Conservation (phyloP, 441 rosid species). For the Omphalea diandra region DNA sequence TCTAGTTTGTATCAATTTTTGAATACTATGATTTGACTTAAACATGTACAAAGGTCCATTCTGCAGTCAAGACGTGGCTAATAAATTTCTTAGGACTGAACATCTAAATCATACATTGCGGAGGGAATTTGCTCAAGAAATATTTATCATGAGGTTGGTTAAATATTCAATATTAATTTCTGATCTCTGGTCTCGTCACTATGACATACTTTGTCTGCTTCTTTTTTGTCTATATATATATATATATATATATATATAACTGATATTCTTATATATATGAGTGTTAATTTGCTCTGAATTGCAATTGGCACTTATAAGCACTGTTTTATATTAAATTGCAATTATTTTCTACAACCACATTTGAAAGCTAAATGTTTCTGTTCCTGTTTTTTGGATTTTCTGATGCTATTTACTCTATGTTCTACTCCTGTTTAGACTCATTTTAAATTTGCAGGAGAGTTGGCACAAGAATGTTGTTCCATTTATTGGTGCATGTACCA, state of each 20-base stretch:
- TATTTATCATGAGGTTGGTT: constrained; percentile 66
- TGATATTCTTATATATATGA: neutral
- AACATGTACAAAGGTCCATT: constrained; percentile 65
- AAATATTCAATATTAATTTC: neutral
- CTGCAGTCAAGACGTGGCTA: constrained; percentile 63
- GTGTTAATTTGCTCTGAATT: neutral
- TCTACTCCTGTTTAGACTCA: constrained; percentile 12
- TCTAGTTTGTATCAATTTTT: constrained; percentile 21
- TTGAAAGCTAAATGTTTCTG: neutral
- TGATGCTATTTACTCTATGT: neutral
- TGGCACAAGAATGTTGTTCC: constrained; percentile 60
- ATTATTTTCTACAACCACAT: neutral
- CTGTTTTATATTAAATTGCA: neutral
- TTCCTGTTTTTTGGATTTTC: neutral
- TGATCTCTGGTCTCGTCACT: neutral
- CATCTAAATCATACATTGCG: constrained; percentile 40
- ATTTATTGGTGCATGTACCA: constrained; percentile 70
- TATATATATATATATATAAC: neutral
- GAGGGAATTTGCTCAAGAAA: constrained; percentile 69
- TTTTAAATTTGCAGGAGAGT: constrained; percentile 50
- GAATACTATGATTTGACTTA: constrained; percentile 25
- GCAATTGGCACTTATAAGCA: too few species aligned
- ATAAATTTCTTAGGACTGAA: constrained; percentile 54
- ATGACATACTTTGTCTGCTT: neutral
- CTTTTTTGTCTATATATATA: neutral